Evolutionary conservation across 768 basidiomycete genomes (phyloP).

Genomic region (Tylopilus plumbeoviolaceoides): DNA sequence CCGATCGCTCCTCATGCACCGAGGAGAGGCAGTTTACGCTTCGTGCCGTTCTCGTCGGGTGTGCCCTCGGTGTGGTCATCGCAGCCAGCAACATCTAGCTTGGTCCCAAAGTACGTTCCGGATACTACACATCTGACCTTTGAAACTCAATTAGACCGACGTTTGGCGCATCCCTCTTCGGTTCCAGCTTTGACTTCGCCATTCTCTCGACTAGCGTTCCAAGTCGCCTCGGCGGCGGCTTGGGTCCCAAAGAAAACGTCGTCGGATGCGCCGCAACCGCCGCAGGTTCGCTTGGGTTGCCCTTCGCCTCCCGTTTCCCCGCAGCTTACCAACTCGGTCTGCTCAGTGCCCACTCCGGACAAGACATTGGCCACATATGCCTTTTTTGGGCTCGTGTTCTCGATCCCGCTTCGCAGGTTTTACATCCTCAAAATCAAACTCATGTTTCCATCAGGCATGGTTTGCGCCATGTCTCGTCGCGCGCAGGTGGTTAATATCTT

Average conservation of each 20-base stretch:
- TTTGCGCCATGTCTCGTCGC: background rate
- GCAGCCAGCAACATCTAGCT: slow-evolving; percentile 65
- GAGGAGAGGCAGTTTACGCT: slow-evolving; percentile 48
- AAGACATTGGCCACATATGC: slow-evolving; percentile 53
- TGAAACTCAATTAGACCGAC: too few species aligned
- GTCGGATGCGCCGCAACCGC: slow-evolving; percentile 30
- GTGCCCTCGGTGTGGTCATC: slow-evolving; percentile 49
- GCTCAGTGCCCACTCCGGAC: slow-evolving; percentile 39
- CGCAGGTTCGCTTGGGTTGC: slow-evolving; percentile 54
- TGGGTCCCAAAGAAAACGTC: slow-evolving; percentile 60
- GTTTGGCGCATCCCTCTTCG: slow-evolving; percentile 60
- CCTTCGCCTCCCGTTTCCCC: slow-evolving; percentile 57
- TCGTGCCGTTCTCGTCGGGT: slow-evolving; percentile 49
- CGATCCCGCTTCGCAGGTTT: slow-evolving; percentile 57
- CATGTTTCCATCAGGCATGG: slow-evolving; percentile 58
- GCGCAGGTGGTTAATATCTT: background rate
- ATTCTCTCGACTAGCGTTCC: slow-evolving; percentile 51
- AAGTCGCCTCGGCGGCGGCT: slow-evolving; percentile 45
- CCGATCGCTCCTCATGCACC: slow-evolving; percentile 46
- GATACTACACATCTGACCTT: background rate
- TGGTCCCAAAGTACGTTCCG: slow-evolving; percentile 44
- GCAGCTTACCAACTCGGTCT: slow-evolving; percentile 56
- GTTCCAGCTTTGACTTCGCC: slow-evolving; percentile 38
- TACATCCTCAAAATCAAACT: slow-evolving; percentile 62
- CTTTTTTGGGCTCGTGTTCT: slow-evolving; percentile 65